Evolutionary conservation across 2,329 filamentous ascomycete species (phyloP).

Genomic region (Scleromitrula shiraiana): DNA sequence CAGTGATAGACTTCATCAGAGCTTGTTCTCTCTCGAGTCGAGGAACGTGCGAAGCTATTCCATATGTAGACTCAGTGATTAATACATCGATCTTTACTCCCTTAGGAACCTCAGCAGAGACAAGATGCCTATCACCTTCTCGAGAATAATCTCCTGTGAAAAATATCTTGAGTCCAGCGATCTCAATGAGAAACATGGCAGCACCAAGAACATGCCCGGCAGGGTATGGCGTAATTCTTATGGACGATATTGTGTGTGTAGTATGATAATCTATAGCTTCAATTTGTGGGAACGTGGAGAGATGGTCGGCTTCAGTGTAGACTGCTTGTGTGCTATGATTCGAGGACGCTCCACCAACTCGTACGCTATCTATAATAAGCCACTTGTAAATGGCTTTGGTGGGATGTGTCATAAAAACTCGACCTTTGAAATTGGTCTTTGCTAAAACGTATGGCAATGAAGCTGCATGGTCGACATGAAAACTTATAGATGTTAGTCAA

Average conservation of each 20-base stretch:
- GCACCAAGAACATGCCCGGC: conserved; percentile 96
- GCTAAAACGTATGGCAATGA: conserved; percentile 95
- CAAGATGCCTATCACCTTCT: conserved; percentile 90
- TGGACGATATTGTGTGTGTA: conserved; percentile 92
- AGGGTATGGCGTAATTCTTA: conserved; percentile 93
- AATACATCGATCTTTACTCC: conserved; percentile 90
- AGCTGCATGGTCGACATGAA: conserved; percentile 96
- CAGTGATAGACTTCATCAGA: conserved; percentile 91
- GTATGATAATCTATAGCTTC: conserved; percentile 98
- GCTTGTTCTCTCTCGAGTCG: conserved; percentile 85
- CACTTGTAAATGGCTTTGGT: conserved; percentile 99
- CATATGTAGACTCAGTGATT: conserved; percentile 96
- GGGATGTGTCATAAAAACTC: conserved; percentile 98
- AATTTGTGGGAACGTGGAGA: conserved; percentile 87
- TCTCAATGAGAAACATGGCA: conserved; percentile 97
- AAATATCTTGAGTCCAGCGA: conserved; percentile 90
- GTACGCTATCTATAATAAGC: conserved; percentile 94
- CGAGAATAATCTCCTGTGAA: conserved; percentile 97
- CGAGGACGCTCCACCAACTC: conserved; percentile 67
- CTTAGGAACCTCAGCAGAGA: conserved; percentile 83
- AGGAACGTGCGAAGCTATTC: conserved; percentile 88
- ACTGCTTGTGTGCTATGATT: conserved; percentile 56
- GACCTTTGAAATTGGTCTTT: conserved; percentile 94
- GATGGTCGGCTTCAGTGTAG: conserved; percentile 91
- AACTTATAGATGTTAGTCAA: conserved; percentile 49